Conservation (phyloP, 352 stramenopile genomes). For the Pseudoperonospora humuli region DNA sequence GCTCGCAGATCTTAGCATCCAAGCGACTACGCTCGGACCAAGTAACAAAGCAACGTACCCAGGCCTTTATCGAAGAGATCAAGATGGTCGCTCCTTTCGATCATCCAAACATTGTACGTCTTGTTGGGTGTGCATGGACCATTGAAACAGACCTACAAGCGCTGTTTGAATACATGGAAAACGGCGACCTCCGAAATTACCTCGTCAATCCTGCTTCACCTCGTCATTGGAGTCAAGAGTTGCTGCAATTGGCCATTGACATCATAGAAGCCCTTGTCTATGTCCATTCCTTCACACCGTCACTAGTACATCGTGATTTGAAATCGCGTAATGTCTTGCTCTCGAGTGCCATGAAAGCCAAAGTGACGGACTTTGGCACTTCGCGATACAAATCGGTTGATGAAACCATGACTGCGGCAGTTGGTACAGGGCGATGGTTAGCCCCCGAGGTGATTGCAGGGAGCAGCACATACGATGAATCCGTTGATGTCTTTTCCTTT, state of each 20-base stretch:
- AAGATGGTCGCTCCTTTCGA: constrained; percentile 52
- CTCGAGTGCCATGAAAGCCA: constrained; percentile 29
- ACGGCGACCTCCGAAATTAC: constrained; percentile 46
- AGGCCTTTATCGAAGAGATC: constrained; percentile 60
- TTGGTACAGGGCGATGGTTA: constrained; percentile 47
- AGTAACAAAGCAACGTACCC: constrained; percentile 28
- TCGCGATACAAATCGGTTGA: constrained; percentile 33
- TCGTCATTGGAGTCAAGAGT: constrained; percentile 29
- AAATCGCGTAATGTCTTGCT: constrained; percentile 56
- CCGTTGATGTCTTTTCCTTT: constrained; percentile 53
- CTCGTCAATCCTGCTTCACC: constrained; percentile 20
- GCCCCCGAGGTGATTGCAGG: constrained; percentile 50
- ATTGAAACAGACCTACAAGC: constrained; percentile 45
- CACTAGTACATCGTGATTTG: constrained; percentile 51
- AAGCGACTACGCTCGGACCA: constrained; percentile 46
- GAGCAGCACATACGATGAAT: constrained; percentile 33
- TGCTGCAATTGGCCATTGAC: constrained; percentile 43
- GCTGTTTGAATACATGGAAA: constrained; percentile 62
- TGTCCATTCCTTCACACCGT: constrained; percentile 44
- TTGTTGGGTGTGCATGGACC: constrained; percentile 61
- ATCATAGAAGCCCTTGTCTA: constrained; percentile 52
- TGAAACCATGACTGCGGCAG: constrained; percentile 41
- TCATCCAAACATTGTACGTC: constrained; percentile 54
- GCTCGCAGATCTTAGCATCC: constrained; percentile 30
- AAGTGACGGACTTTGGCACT: constrained; percentile 56